Base-by-base conservation (phyloP, 192 early-diverging fungal species). In the Coemansia sp. region DNA sequence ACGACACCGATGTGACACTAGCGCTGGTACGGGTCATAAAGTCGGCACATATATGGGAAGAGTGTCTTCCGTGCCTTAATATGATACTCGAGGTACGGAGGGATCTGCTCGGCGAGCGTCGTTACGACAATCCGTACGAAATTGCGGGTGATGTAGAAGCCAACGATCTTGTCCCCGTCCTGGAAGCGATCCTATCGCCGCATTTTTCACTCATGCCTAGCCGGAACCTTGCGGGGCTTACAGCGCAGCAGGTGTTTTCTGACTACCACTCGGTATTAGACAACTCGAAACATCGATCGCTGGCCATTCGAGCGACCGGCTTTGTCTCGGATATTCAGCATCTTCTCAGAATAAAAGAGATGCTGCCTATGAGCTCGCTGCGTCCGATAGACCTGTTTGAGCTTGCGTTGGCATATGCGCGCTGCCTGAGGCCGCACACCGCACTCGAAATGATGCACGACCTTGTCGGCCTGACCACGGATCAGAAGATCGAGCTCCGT, bases 191-290 rank as follows among this genome's bases (percentile, higher is more conserved):
- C 9, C 29, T 73, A 62, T 53, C 66, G 43, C 61, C 62, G 6
- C 73, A 42, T 9, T 67, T 73, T 50, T 63, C 53, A 0, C 56
- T 60, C 4, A 56, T 73, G 45, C 73, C 74, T 0, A 70, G 69
- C 11, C 66, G 79, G 52, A 64, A 69, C 15, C 48, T 67, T 32
- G 79, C 79, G 0, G 79, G 79, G 15, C 62, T 67, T 9, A 75
- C 79, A 17, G 79, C 73, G 3, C 23, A 66, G 50, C 79, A 81
- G 62, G 13, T 81, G 20, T 14, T 75, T 20, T 23, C 57, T 17
- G 79, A 81, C 59, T 75, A 61, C 34, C n/a, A 11, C 6, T 17
- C 52, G 0, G n/a, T 29, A 34, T 19, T 70, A 36, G 10, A 35
- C 22, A 14, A 14, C 1, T 7, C 11, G 4, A 17, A n/a, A 17